Base-by-base conservation (phyloP, 2,329 filamentous ascomycete species). In the Nigrospora oryzae region DNA sequence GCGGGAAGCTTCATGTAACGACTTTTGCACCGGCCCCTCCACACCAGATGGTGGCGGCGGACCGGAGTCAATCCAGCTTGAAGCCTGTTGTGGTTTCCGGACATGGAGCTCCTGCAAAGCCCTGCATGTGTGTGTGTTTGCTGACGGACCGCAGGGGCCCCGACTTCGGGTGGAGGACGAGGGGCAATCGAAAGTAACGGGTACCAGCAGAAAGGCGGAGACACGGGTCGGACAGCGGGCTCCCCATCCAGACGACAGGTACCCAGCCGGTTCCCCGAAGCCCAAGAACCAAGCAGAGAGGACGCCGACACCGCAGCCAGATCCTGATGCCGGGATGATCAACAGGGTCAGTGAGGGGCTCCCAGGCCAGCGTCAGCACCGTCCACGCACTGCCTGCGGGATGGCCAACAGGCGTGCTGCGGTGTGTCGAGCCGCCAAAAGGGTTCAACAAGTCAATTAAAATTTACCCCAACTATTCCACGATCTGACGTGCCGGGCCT, bases 391-490 rank as follows among this genome's bases (percentile, higher is more conserved):
- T 49, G 39, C 43, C 48, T 42, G 31, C 46, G 45, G 44, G 46
- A 49, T 44, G 51, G 50, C 49, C 47, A 28, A 28, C 23, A 28
- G 23, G 2, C 23, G 23, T 28, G 23, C 23, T 28, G 23, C 23
- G 23, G 23, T 28, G 23, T 28, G 23, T 28, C 23, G 7, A 30
- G 34, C 39, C 39, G 39, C 39, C 46, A 28, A 54, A 32, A 42
- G 23, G 28, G 43, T 58, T 61, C 54, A 57, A 57, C 55, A 55
- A 56, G 51, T 50, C 52, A 50, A 51, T 40, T 48, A 51, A 52
- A 53, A 49, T 56, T 60, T 59, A 58, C 59, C 58, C 59, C 58
- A 61, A 59, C 56, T 60, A 58, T 53, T 59, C 53, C 56, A 28
- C 23, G 5, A 28, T 28, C 23, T 7, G 23, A 28, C 23, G 5